Evolutionary conservation across 345 rosid species (phyloP), one percentile per base, ranked within the genome.

Genomic region (Turritis glabra): DNA sequence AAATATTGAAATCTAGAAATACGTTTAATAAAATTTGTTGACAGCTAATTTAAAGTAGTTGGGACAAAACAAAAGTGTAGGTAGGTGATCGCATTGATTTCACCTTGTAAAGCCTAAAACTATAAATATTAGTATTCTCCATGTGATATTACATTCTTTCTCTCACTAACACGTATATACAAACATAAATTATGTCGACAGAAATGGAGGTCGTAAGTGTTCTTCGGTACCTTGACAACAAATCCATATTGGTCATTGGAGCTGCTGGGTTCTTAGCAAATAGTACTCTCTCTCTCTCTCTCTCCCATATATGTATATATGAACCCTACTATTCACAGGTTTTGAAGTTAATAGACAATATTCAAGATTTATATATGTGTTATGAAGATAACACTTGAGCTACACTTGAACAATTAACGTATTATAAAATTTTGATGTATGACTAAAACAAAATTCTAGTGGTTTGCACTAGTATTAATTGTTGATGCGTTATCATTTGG

Each of bases 191-290:
- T 27, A 67, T 67, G 68, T 51, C 79, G 66, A 76, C 66, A 4
- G 75, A 62, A 18, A 71, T 27, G 67, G 77, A 77, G 52, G 32
- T 38, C 27, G 60, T 47, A 1, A 71, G 72, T 77, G 71, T 77
- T 55, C 76, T 77, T 63, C 51, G 71, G 61, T 77, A 70, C 60
- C 66, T 76, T 43, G 80, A 77, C 37, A 77, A 77, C 72, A 77
- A 77, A 71, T 70, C 72, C 38, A 71, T 77, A 41, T 37, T 77
- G 72, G 68, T 77, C 48, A 33, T 51, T 50, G 80, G 80, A 64
- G 80, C 80, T 48, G 75, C 80, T 58, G 80, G 80, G 1, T 77
- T 77, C 62, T 64, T 72, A 71, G 80, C 77, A 47, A 77, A 77
- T 14, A 72, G 80, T 77, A 77, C 46, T 66, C 22, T 51, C 47